A percentile compares a stretch with the other conserved stretches of the same genome.
phyloP scores from a whole-genome alignment of 345 rosid genomes.

The Ceriops zippeliana region DNA sequence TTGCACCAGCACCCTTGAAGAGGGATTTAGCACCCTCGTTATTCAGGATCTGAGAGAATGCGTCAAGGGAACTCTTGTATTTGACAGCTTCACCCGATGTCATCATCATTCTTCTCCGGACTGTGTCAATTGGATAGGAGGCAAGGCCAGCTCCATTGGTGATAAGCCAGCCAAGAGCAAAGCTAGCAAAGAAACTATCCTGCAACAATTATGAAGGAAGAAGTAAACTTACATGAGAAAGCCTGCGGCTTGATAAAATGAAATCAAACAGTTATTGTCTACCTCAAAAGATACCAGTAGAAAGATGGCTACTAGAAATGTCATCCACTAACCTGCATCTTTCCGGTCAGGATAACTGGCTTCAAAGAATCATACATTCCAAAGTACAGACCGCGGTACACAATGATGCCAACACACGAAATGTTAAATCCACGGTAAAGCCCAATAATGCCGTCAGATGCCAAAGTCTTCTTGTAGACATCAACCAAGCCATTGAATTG shows the following conservation, averaged over 20 bases:
- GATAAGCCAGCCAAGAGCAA: constrained; percentile 30
- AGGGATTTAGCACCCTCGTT: constrained; percentile 32
- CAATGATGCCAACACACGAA: constrained; percentile 25
- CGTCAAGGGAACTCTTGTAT: constrained; percentile 31
- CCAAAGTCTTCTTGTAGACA: constrained; percentile 27
- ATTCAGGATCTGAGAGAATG: constrained; percentile 28
- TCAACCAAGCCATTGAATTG: constrained; percentile 29
- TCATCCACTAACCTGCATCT: constrained; percentile 19
- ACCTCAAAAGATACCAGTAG: too few relatives aligned
- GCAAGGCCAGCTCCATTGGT: constrained; percentile 27
- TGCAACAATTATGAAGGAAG: constrained; percentile 5
- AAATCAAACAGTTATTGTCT: neutral
- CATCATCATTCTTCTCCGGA: constrained; percentile 34
- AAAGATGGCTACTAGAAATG: neutral
- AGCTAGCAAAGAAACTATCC: constrained; percentile 37
- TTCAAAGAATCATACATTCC: constrained; percentile 36
- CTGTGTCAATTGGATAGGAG: constrained; percentile 28
- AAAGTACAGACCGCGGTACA: constrained; percentile 29
- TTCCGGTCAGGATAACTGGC: constrained; percentile 29
- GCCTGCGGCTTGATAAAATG: neutral
- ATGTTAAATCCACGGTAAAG: constrained; percentile 33
- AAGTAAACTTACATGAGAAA: neutral
- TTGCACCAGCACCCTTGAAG: constrained; percentile 34
- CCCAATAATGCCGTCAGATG: constrained; percentile 25
- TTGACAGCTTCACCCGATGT: constrained; percentile 35